These are phyloP conservation scores for Colletotrichum australisinense DNA, from an alignment of 2,329 filamentous ascomycete genomes.

Conservation along the genomic window DNA sequence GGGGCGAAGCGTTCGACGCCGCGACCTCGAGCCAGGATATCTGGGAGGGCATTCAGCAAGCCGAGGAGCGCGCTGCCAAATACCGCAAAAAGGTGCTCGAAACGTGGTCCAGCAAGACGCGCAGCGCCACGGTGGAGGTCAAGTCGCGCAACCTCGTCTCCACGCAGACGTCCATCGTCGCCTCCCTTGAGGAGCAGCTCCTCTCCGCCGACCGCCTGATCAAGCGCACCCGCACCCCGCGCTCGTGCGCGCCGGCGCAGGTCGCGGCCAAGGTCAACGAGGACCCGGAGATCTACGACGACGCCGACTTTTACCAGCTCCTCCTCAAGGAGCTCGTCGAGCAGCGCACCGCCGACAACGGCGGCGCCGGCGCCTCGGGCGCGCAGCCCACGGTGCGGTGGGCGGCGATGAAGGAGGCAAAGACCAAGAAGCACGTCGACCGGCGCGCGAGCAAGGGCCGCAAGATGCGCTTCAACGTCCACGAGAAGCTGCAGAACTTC, in stretches of 20 bases:
- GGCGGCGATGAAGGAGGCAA: constrained; percentile 79
- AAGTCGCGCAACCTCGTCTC: constrained; percentile 67
- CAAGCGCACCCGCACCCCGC: constrained; percentile 75
- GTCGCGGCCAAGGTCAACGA: constrained; percentile 66
- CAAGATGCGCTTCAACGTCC: constrained; percentile 93
- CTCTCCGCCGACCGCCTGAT: constrained; percentile 73
- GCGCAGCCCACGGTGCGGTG: constrained; percentile 68
- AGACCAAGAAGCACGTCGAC: constrained; percentile 86
- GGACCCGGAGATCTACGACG: constrained; percentile 82
- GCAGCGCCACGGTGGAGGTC: constrained; percentile 67
- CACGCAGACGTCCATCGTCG: constrained; percentile 71
- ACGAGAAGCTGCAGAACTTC: constrained; percentile 98
- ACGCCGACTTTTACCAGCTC: constrained; percentile 93
- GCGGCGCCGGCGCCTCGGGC: constrained; percentile 51
- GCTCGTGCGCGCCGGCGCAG: constrained; percentile 82
- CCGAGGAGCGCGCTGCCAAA: constrained; percentile 69
- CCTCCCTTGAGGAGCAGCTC: constrained; percentile 76
- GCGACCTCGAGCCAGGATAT: constrained; percentile 73
- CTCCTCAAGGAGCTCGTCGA: constrained; percentile 94
- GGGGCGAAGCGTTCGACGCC: constrained; percentile 53
- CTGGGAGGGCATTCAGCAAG: constrained; percentile 76
- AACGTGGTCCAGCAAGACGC: constrained; percentile 87
- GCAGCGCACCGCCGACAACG: constrained; percentile 79
- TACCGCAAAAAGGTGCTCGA: constrained; percentile 80
- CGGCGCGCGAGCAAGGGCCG: constrained; percentile 95